phyloP scores from a whole-genome alignment of 2,329 filamentous ascomycete species.

The Fusarium brevicatenulatum region DNA sequence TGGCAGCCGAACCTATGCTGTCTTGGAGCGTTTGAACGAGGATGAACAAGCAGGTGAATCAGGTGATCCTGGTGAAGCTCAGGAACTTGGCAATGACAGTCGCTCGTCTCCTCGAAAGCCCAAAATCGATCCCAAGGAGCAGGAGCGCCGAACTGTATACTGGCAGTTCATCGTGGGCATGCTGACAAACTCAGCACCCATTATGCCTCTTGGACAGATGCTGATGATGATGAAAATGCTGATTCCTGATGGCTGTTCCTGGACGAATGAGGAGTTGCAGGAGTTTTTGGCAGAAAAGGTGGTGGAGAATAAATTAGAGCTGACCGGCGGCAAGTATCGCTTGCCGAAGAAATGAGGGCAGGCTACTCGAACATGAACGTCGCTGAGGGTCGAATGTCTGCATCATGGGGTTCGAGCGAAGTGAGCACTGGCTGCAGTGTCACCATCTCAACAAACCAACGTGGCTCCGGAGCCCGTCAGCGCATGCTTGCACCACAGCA shows the following conservation, averaged over 20 bases:
- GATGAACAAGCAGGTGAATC: slow-evolving; percentile 43
- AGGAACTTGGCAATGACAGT: slow-evolving; percentile 39
- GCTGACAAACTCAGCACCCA: slow-evolving; percentile 86
- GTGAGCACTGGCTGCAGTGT: slow-evolving; percentile 27
- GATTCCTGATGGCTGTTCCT: slow-evolving; percentile 86
- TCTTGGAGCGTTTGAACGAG: slow-evolving; percentile 72
- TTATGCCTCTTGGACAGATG: slow-evolving; percentile 84
- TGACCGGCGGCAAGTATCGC: slow-evolving; percentile 76
- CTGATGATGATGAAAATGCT: slow-evolving; percentile 96
- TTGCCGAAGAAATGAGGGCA: slow-evolving; percentile 64
- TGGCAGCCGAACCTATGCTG: slow-evolving; percentile 66
- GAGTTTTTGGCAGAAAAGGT: slow-evolving; percentile 85
- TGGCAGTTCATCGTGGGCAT: slow-evolving; percentile 94
- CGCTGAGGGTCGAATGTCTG: slow-evolving; percentile 4
- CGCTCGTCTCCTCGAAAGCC: slow-evolving; percentile 61
- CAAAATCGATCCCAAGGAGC: slow-evolving; percentile 71
- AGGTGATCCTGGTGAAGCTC: slow-evolving; percentile 46
- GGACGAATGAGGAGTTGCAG: slow-evolving; percentile 87
- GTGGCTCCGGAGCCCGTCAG: slow-evolving; percentile 12
- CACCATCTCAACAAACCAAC: slow-evolving; percentile 15
- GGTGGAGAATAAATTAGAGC: slow-evolving; percentile 74
- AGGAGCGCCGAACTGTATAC: slow-evolving; percentile 73
- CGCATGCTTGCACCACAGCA: slow-evolving; percentile 4
- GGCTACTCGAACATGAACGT: not conserved
- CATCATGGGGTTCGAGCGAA: slow-evolving; percentile 14